Base-by-base conservation (phyloP, 1,284 basidiomycete genomes). In the Rhizopogon hawkerae region DNA sequence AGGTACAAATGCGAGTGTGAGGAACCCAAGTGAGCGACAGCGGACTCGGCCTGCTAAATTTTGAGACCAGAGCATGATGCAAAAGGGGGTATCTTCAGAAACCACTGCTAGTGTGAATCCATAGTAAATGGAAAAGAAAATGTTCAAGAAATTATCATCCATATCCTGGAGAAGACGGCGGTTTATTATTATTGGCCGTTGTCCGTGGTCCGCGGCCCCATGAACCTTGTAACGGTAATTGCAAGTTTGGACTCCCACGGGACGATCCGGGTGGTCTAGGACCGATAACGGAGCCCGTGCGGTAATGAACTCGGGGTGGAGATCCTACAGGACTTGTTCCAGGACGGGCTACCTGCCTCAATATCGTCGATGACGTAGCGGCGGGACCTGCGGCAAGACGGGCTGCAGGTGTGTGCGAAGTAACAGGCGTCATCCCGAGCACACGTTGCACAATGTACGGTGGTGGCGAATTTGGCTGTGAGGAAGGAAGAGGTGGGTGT, bases 401-500 rank as follows among this genome's bases (percentile, higher is more conserved):
- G 1, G 43, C 14, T 11, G 36, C n/a, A 23, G 52, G 46, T 21
- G 51, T 51, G 16, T 54, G 24, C 1, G 54, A 45, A 24, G 37
- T 47, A 23, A 66, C 47, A 3, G 65, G 59, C 0, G 65, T 61
- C 42, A 50, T 46, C 21, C 62, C 62, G 14, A 64, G 64, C 0
- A 64, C 62, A 18, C 62, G 65, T 16, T 61, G 62, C 13, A 64
- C 62, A 14, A 64, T 58, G 48, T 65, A 64, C 24, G 58, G 62
- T 1, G 62, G 63, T 3, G 54, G 54, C 1, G 49, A 47, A 16
- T 34, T 53, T 2, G 51, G 21, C 18, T 60, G 62, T 10, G 61
- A 62, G 16, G 58, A 54, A 45, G 78, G 77, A 16, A 79, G 60
- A 2, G 78, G 78, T 1, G 78, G 78, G 47, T 79, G 77, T 2